Conservation (phyloP, 2,329 filamentous ascomycete species). For the Talaromyces sp. region DNA sequence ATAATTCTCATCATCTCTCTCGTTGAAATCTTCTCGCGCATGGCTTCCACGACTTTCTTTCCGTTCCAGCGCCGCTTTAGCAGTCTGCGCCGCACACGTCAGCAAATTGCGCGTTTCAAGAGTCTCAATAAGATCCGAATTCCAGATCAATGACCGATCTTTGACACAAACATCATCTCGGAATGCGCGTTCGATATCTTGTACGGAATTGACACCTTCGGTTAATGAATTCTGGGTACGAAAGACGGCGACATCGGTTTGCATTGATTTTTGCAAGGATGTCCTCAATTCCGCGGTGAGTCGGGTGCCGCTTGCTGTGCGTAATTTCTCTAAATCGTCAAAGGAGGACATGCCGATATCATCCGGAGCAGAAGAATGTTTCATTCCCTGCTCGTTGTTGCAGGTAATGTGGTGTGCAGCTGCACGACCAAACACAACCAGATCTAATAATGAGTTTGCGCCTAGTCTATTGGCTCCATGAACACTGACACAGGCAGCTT, state of each 20-base stretch:
- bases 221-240: slow-evolving; percentile 89
- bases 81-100: slow-evolving; percentile 96
- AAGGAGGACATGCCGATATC: slow-evolving; percentile 85
- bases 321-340: slow-evolving; percentile 76
- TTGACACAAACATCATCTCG: slow-evolving; percentile 90
- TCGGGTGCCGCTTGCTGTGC: slow-evolving; percentile 78
- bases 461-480: slow-evolving; percentile 97
- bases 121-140: slow-evolving; percentile 94
- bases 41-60: slow-evolving; percentile 98
- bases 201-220: slow-evolving; percentile 85
- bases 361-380: slow-evolving; percentile 76
- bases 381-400: slow-evolving; percentile 79
- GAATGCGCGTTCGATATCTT: slow-evolving; percentile 70
- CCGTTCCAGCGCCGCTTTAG: slow-evolving; percentile 81
- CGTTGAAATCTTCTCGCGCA: slow-evolving; percentile 92
- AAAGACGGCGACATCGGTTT: slow-evolving; percentile 95
- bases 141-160: slow-evolving; percentile 99
- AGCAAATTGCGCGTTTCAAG: slow-evolving; percentile 92
- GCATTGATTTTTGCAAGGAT: slow-evolving; percentile 99
- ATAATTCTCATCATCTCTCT: slow-evolving; percentile 93
- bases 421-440: slow-evolving; percentile 95
- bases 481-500: slow-evolving; percentile 95
- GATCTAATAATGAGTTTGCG: slow-evolving; percentile 95
- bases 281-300: slow-evolving; percentile 80
- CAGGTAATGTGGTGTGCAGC: slow-evolving; percentile 95